phyloP scores from a whole-genome alignment of 805 yeast genomes.

The Cyberlindnera saturnus region DNA sequence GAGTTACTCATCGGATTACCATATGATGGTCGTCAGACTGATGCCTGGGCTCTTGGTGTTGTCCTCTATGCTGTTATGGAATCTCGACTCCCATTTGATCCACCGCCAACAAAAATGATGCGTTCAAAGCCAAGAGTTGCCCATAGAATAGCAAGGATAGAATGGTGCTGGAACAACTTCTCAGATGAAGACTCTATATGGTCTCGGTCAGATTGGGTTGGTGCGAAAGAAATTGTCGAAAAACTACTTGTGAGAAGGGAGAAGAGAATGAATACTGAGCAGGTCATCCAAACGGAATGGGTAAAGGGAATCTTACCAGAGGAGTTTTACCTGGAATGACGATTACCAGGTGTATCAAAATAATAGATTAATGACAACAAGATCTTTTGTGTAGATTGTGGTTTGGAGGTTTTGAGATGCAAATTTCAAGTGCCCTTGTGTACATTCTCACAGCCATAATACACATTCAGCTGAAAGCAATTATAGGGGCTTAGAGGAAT shows the following conservation, averaged over 20 bases:
- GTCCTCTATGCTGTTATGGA: constrained; percentile 80
- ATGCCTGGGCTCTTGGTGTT: constrained; percentile 94
- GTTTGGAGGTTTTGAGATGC: too few species aligned
- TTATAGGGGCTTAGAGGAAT: too few species aligned
- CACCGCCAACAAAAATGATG: constrained; percentile 49
- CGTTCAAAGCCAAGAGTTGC: constrained; percentile 55
- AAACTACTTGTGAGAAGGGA: constrained; percentile 44
- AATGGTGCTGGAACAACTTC: constrained; percentile 77
- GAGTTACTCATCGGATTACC: constrained; percentile 86
- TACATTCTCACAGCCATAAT: too few species aligned
- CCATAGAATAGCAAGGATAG: constrained; percentile 86
- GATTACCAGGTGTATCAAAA: background rate
- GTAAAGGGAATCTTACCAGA: constrained; percentile 16
- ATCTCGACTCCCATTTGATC: constrained; percentile 86
- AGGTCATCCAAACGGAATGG: constrained; percentile 33
- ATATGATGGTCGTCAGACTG: constrained; percentile 88
- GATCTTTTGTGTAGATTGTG: too few species aligned
- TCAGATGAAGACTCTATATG: constrained; percentile 25
- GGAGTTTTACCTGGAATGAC: background rate
- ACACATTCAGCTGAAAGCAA: too few species aligned
- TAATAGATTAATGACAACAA: background rate
- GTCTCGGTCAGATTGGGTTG: constrained; percentile 31
- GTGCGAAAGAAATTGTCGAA: constrained; percentile 46
- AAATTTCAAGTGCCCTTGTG: too few species aligned
- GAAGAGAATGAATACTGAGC: constrained; percentile 30